These are phyloP conservation scores for Aspergillus ellipticus DNA, from an alignment of 495 filamentous ascomycete species.

Conservation along the genomic window DNA sequence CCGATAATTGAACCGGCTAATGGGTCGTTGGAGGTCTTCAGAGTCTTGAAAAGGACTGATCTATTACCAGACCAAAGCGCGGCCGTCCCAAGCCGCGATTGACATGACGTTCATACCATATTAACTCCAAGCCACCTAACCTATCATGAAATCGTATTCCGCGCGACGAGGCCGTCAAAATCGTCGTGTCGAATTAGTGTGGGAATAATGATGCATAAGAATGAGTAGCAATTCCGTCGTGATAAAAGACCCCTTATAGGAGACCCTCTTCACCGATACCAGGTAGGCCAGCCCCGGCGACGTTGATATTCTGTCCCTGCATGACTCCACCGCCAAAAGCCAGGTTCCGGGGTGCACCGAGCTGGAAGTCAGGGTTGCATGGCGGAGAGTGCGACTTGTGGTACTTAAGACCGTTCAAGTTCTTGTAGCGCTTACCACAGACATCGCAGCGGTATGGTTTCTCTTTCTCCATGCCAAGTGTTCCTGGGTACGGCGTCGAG, in stretches of 20 bases:
- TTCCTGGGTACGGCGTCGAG: constrained; percentile 88
- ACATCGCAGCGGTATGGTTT: constrained; percentile 97
- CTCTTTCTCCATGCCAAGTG: constrained; percentile 98
- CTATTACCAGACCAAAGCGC: constrained; percentile 15
- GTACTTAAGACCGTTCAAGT: constrained; percentile 93
- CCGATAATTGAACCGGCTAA: neutral
- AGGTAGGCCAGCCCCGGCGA: constrained; percentile 49
- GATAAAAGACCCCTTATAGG: constrained; percentile 24
- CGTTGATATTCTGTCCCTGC: constrained; percentile 50
- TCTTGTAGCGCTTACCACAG: constrained; percentile 99
- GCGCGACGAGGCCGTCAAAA: constrained; percentile 17
- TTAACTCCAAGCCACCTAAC: constrained; percentile 29
- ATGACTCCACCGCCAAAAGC: constrained; percentile 45
- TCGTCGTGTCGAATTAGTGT: constrained; percentile 22
- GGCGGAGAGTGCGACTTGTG: constrained; percentile 82
- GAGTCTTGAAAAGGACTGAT: constrained; percentile 9
- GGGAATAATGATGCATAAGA: constrained; percentile 9
- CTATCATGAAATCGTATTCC: constrained; percentile 28
- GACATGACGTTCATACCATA: constrained; percentile 20
- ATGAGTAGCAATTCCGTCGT: neutral
- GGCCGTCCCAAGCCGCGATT: constrained; percentile 8
- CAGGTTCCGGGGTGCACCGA: constrained; percentile 38
- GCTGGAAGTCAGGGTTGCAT: constrained; percentile 55
- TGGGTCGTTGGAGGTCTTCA: neutral
- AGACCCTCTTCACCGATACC: constrained; percentile 51